Percentiles rank a stretch among this genome's conserved stretches.
Conservation (phyloP, 805 yeast species). For the Candida montana region DNA sequence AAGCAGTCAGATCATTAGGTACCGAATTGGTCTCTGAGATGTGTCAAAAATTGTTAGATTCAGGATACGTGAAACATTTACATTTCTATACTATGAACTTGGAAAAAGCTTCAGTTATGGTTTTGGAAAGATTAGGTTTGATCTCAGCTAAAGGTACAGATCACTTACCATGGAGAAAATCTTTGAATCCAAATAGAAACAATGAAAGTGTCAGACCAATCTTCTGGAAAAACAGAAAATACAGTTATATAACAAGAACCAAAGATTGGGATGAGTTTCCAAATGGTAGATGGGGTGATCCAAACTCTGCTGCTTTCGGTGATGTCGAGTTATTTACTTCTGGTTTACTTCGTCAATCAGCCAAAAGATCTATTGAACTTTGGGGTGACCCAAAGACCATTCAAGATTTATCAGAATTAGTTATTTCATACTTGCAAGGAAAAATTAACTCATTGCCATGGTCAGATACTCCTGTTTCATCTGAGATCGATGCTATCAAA, state of each 20-base stretch:
- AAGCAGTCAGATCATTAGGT: conserved; percentile 79
- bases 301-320: conserved; percentile 95
- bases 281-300: conserved; percentile 98
- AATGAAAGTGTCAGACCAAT: conserved; percentile 88
- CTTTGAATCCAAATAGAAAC: conserved; percentile 72
- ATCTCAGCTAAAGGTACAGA: conserved; percentile 30
- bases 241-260: conserved; percentile 83
- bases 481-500: conserved; percentile 64
- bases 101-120: conserved; percentile 86
- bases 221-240: conserved; percentile 93
- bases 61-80: conserved; percentile 75
- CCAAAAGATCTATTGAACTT: conserved; percentile 70
- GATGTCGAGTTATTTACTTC: conserved; percentile 80
- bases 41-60: conserved; percentile 68
- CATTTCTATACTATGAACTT: conserved; percentile 98
- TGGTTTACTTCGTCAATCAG: conserved; percentile 74
- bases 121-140: conserved; percentile 67
- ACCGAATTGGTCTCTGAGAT: conserved; percentile 75
- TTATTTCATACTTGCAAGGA: conserved; percentile 67
- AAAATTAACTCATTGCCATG: conserved; percentile 77
- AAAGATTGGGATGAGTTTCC: conserved; percentile 98
- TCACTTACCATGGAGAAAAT: conserved; percentile 83
- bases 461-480: conserved; percentile 87
- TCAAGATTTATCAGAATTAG: conserved; percentile 56
- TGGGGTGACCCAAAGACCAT: conserved; percentile 79